These are phyloP conservation scores for Microbotryomycetes sp. DNA, from an alignment of 1,284 basidiomycete genomes.

Conservation along the genomic window DNA sequence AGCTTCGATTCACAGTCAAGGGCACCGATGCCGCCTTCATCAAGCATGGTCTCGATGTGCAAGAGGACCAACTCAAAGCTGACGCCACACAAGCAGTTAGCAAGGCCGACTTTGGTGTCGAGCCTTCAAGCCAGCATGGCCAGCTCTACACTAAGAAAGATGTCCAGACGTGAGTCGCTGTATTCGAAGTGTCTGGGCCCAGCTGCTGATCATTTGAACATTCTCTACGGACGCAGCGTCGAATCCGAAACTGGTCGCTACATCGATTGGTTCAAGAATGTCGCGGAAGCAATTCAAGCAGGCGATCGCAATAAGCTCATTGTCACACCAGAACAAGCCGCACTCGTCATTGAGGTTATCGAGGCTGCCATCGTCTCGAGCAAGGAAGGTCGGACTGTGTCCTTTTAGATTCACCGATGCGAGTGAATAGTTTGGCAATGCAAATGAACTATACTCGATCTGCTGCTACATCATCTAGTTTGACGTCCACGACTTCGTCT, in stretches of 20 bases:
- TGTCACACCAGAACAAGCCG: conserved; percentile 65
- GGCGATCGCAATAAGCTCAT: conserved; percentile 49
- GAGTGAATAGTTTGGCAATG: neutral
- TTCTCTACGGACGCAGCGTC: neutral
- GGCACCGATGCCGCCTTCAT: conserved; percentile 60
- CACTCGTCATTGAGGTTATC: conserved; percentile 62
- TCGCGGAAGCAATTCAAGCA: conserved; percentile 49
- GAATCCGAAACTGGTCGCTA: conserved; percentile 11
- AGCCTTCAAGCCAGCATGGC: conserved; percentile 48
- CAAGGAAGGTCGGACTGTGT: conserved; percentile 53
- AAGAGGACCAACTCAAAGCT: conserved; percentile 55
- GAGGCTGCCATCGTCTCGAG: conserved; percentile 62
- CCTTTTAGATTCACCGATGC: conserved; percentile 35
- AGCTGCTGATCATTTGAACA: neutral
- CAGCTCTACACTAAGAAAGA: conserved; percentile 21
- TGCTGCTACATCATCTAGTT: neutral
- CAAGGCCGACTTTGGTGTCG: conserved; percentile 51
- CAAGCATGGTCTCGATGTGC: conserved; percentile 70
- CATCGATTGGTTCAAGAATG: conserved; percentile 30
- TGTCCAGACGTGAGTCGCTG: neutral
- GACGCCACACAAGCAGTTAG: conserved; percentile 41
- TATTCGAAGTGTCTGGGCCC: neutral
- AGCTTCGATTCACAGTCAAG: conserved; percentile 57
- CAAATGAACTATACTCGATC: neutral
- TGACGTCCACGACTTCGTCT: neutral